Evolutionary conservation across 1,284 basidiomycete species (phyloP), one percentile per base, ranked within the genome.

Genomic region (Somion occarium): DNA sequence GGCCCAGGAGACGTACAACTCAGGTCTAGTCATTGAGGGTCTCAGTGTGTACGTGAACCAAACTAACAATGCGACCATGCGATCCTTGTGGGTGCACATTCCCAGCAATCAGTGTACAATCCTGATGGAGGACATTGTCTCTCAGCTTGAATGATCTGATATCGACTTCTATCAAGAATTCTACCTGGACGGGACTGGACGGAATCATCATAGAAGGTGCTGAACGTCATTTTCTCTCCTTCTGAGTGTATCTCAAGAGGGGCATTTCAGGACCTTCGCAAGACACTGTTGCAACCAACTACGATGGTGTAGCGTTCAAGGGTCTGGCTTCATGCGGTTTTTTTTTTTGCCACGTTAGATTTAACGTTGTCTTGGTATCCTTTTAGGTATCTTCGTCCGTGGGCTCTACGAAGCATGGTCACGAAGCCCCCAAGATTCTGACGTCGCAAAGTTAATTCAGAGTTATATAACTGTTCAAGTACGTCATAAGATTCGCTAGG

Each of bases 331-430:
- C 34, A 11, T 37, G 11, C 11, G n/a, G 34, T 37, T 11, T n/a
- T 37, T 11, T 11, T 11, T 37, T n/a, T 37, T 11, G 34, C 11
- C 11, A 11, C n/a, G 34, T n/a, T 37, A 37, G 11, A 37, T 11
- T 11, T 37, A 37, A 11, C 34, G 34, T 11, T n/a, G 34, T 11
- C 34, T 11, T 37, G 11, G 34, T 18, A 18, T 42, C 18, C 5
- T 11, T 22, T 4, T 19, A 52, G 50, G 25, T 4, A 48, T 52
- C 4, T 44, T 46, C 13, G 43, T 52, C 15, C 34, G 50, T 2
- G 50, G 46, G 13, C 23, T 52, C 3, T 45, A 52, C 24, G 46
- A 47, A 38, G 50, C 50, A 2, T 52, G 50, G 50, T 38, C 37
- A 23, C 45, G 50, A 9, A 41, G n/a, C 13, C 15, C 44, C n/a